Base-by-base conservation (phyloP, 108 stramenopile species). In the Nitzschia sp. region DNA sequence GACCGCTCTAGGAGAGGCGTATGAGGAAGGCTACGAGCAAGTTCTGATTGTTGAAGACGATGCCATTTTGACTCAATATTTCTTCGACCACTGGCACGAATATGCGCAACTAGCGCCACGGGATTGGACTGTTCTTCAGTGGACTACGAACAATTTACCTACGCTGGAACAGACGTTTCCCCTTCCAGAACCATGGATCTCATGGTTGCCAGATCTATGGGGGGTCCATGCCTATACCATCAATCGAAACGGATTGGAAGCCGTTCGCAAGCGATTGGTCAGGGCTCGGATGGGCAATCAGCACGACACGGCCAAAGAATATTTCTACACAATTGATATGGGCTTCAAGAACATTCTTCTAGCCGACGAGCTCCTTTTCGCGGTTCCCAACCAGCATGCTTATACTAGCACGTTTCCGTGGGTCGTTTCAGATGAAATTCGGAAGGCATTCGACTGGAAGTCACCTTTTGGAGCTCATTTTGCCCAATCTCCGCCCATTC, bases 121-220 rank as follows among this genome's bases (percentile, higher is more conserved):
- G 21, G 61, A 62, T 46, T 62, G 61, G 61, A 62, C 61, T 25
- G 35, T 62, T 13, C 24, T 62, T 4, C 61, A 62, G 46, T 62
- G 61, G 61, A n/a, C 42, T 2, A 45, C 42, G 1, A 26, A 6
- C 42, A 62, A 62, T 45, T 9, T 62, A 11, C 24, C 61, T 45
- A 31, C 31, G 24, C 1, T 62, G 6, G 61, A 62, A 42, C 61
- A 62, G 46, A 42, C 38, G 5, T 62, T 21, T 19, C 5, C 17
- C 15, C 21, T 62, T 26, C 61, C 61, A 45, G 61, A 62, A 62
- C n/a, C 36, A 34, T 62, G 61, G 61, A 42, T 62, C 42, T 62
- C 61, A 45, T 62, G 61, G 61, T 34, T 62, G 5, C 61, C 61
- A 24, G 61, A 42, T 25, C 25, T 62, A 26, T 31, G 61, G 24